phyloP scores from a whole-genome alignment of 2,329 filamentous ascomycete species.

The Graphilbum ipis-grandicollis region DNA sequence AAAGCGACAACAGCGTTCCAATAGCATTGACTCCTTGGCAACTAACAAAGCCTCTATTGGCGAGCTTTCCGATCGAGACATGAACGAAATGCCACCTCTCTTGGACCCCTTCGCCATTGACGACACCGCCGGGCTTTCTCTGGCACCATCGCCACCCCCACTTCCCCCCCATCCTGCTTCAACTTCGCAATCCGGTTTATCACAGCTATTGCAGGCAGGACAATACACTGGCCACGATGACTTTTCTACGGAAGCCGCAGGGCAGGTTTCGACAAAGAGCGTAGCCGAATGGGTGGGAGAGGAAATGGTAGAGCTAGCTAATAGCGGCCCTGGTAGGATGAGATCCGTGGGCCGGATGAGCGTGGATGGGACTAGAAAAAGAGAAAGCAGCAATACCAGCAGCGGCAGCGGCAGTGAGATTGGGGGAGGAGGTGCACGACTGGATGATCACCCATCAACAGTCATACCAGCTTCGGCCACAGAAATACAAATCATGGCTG shows the following conservation, averaged over 20 bases:
- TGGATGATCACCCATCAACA: too few relatives aligned
- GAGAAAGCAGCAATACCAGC: neutral
- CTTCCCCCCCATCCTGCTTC: too few relatives aligned
- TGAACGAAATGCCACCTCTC: slow-evolving; percentile 6
- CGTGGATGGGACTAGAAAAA: neutral
- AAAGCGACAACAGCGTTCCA: slow-evolving; percentile 26
- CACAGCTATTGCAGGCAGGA: too few relatives aligned
- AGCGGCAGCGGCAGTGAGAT: neutral
- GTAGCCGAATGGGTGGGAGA: neutral
- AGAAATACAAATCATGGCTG: slow-evolving; percentile 5
- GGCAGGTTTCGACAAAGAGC: neutral
- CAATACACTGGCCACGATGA: too few relatives aligned
- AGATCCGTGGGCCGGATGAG: neutral
- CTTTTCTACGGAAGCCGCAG: too few relatives aligned
- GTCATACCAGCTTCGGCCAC: too few relatives aligned
- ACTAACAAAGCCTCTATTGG: slow-evolving; percentile 25
- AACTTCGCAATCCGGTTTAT: too few relatives aligned
- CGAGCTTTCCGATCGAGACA: slow-evolving; percentile 16
- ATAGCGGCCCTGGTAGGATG: neutral
- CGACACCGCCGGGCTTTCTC: neutral
- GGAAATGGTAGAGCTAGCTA: neutral
- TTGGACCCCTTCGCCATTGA: slow-evolving; percentile 2
- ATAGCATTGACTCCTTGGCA: slow-evolving; percentile 28
- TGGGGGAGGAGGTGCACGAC: too few relatives aligned
- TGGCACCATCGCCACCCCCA: too few relatives aligned